Conservation (phyloP, 345 rosid genomes). For the Adansonia digitata region DNA sequence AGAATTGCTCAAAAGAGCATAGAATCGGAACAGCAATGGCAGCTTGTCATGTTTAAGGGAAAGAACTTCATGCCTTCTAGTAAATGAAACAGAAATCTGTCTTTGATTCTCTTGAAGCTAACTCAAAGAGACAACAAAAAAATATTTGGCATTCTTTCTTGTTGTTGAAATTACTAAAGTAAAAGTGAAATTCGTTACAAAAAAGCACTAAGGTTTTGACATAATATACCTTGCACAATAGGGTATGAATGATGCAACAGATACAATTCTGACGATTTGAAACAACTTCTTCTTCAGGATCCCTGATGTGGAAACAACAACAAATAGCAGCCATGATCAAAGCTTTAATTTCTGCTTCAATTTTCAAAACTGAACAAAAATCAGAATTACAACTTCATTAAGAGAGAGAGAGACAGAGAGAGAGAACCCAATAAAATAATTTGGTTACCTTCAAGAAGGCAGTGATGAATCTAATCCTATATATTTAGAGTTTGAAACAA, state of each 20-base stretch:
- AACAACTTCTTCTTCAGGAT: slow-evolving; percentile 9
- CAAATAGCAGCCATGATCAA: slow-evolving; percentile 19
- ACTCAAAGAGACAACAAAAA: not conserved
- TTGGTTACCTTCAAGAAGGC: not conserved
- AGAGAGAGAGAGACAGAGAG: not conserved
- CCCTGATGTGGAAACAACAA: slow-evolving; percentile 11
- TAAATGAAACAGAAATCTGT: not conserved
- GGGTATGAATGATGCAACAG: not conserved
- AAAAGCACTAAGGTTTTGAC: not conserved
- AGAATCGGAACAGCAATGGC: no score
- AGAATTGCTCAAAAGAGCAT: no score
- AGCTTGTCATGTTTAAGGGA: not conserved
- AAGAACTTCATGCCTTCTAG: not conserved
- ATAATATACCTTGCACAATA: slow-evolving; percentile 15
- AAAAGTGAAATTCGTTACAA: no score
- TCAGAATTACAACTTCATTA: not conserved
- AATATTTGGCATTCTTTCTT: not conserved
- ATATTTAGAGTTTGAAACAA: not conserved
- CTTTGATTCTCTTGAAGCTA: not conserved
- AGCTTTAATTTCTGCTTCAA: slow-evolving; percentile 1
- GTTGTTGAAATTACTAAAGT: not conserved
- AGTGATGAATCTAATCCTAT: not conserved
- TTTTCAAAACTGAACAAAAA: not conserved
- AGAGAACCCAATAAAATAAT: not conserved
- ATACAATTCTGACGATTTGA: not conserved